Percentiles rank a stretch among this genome's conserved stretches.
phyloP scores from a whole-genome alignment of 495 filamentous ascomycete genomes.

The Talaromyces liani region DNA sequence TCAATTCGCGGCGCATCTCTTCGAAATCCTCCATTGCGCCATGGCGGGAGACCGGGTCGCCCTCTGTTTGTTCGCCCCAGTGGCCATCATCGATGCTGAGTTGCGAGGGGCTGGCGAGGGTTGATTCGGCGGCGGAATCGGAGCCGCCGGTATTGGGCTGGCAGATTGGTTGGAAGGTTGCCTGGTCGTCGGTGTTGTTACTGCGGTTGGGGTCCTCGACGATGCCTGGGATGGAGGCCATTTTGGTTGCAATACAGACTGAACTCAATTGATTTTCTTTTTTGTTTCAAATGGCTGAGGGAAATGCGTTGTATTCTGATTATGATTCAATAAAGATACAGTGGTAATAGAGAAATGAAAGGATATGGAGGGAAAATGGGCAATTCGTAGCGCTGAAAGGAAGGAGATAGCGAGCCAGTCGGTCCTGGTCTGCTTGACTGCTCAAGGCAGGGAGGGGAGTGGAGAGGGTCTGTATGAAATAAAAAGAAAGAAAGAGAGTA shows the following conservation, averaged over 20 bases:
- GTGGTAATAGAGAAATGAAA: neutral
- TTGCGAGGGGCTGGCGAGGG: constrained; percentile 13
- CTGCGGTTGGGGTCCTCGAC: neutral
- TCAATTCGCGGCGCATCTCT: constrained; percentile 58
- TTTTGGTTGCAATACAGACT: too few species aligned
- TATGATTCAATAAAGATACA: neutral
- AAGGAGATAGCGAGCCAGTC: neutral
- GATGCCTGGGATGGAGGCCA: neutral
- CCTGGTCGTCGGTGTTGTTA: neutral
- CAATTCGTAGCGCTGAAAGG: neutral
- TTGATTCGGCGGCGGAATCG: constrained; percentile 15
- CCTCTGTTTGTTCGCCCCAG: constrained; percentile 69
- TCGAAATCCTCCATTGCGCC: constrained; percentile 67
- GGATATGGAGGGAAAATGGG: neutral
- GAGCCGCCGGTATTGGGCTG: constrained; percentile 10
- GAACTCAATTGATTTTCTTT: neutral
- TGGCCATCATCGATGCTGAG: constrained; percentile 46
- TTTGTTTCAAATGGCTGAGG: neutral
- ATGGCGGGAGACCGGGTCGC: constrained; percentile 53
- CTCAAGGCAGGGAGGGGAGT: neutral
- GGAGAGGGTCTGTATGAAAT: neutral
- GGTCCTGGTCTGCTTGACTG: neutral
- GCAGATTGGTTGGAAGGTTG: neutral
- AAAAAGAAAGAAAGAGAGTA: neutral
- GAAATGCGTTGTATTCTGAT: neutral